Evolutionary conservation across 768 basidiomycete species (phyloP), one percentile per base, ranked within the genome.

Genomic region (Fibroporia radiculosa): DNA sequence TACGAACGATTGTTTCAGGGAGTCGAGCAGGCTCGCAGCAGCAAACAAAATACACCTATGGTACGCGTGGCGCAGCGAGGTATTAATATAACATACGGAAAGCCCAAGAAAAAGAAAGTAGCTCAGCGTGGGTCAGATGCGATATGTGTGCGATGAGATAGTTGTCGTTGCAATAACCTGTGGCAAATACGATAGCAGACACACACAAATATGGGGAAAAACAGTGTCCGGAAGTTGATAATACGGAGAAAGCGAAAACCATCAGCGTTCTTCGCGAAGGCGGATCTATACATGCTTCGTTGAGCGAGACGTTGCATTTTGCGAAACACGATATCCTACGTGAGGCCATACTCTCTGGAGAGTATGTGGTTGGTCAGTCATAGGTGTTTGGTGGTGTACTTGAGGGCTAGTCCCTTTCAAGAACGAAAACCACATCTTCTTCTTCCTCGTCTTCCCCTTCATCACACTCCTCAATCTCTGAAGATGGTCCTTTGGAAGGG

Each of bases 341-440:
- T n/a, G n/a, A n/a, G n/a, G n/a, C n/a, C n/a, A n/a, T n/a, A n/a
- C n/a, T n/a, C n/a, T n/a, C n/a, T n/a, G n/a, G n/a, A n/a, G n/a
- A n/a, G n/a, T n/a, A n/a, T n/a, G n/a, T n/a, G n/a, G n/a, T n/a
- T n/a, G n/a, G n/a, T n/a, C n/a, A n/a, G n/a, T n/a, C n/a, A n/a
- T n/a, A n/a, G n/a, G n/a, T n/a, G n/a, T n/a, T n/a, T n/a, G n/a
- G n/a, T n/a, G n/a, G n/a, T n/a, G n/a, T n/a, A n/a, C n/a, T n/a
- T n/a, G n/a, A n/a, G n/a, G n/a, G n/a, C n/a, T n/a, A n/a, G n/a
- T 35, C 34, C 16, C 20, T 35, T 18, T 19, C 34, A 35, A 84
- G 73, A 29, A 84, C 82, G 51, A 84, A 80, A n/a, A 75, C 81
- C n/a, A 84, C 73, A 31, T 84, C 81, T 25, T 83, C 82, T n/a